Conservation (phyloP, 1,139 yeast species). For the Candida neerlandica region DNA sequence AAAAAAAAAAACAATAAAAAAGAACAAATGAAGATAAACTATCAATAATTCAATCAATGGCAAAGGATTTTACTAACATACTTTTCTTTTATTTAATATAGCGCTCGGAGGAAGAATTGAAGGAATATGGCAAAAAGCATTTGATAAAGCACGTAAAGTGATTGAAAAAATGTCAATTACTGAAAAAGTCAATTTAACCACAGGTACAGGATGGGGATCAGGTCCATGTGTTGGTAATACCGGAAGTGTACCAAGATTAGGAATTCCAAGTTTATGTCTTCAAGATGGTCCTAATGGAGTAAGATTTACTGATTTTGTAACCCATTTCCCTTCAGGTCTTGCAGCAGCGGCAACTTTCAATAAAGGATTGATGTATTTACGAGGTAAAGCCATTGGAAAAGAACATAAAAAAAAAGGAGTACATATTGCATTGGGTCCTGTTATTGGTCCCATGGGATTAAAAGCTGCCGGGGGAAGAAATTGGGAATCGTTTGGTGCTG, state of each 20-base stretch:
- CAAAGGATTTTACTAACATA: slow-evolving; percentile 1
- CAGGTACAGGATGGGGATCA: slow-evolving; percentile 68
- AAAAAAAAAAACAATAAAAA: too few species aligned
- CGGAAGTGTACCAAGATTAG: slow-evolving; percentile 58
- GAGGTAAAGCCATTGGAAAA: slow-evolving; percentile 61
- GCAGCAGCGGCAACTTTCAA: slow-evolving; percentile 64
- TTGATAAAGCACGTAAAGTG: slow-evolving; percentile 54
- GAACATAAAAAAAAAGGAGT: slow-evolving; percentile 61
- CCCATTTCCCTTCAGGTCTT: slow-evolving; percentile 61
- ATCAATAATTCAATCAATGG: too few species aligned
- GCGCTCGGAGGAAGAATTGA: slow-evolving; percentile 48
- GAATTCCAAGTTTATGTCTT: slow-evolving; percentile 58
- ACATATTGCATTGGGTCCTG: slow-evolving; percentile 64
- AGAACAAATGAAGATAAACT: too few species aligned
- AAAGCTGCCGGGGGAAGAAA: slow-evolving; percentile 67
- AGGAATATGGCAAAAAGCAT: slow-evolving; percentile 58
- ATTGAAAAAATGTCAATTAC: slow-evolving; percentile 55
- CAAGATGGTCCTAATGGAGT: slow-evolving; percentile 72
- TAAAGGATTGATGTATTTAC: slow-evolving; percentile 49
- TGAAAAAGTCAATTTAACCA: slow-evolving; percentile 64
- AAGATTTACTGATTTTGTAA: slow-evolving; percentile 57
- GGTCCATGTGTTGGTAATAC: slow-evolving; percentile 70
- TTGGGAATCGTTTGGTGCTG: slow-evolving; percentile 70
- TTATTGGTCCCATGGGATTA: slow-evolving; percentile 63
- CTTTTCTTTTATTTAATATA: slow-evolving; percentile 11